Conservation (phyloP, 2,329 filamentous ascomycete species). For the Alternaria arbusti region DNA sequence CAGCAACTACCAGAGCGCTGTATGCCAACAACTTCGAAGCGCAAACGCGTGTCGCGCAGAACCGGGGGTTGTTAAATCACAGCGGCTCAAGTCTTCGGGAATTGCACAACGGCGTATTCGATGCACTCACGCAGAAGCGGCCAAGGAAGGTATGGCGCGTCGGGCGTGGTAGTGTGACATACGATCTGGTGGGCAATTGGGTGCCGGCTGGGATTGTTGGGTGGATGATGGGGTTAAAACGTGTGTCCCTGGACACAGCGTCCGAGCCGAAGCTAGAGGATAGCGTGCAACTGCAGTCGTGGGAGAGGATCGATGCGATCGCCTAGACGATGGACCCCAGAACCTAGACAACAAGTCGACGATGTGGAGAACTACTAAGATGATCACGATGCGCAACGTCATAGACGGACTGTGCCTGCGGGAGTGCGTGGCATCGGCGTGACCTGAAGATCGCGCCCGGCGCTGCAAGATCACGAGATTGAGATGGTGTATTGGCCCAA, state of each 20-base stretch:
- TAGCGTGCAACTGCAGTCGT: conserved; percentile 50
- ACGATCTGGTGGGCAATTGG: conserved; percentile 84
- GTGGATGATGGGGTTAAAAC: conserved; percentile 88
- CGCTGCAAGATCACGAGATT: not conserved
- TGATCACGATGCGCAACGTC: conserved; percentile 5
- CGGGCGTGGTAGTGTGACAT: conserved; percentile 82
- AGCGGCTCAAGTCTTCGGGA: conserved; percentile 76
- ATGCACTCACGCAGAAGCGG: conserved; percentile 74
- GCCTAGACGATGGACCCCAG: conserved; percentile 5
- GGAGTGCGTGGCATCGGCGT: conserved; percentile 3
- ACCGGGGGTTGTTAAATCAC: conserved; percentile 61
- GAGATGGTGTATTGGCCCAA: not conserved
- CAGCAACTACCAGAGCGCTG: conserved; percentile 40
- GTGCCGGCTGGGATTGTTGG: conserved; percentile 78
- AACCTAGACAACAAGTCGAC: not conserved
- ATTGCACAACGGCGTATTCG: conserved; percentile 87
- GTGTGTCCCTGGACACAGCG: conserved; percentile 52
- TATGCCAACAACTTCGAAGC: conserved; percentile 49
- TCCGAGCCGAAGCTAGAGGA: conserved; percentile 49
- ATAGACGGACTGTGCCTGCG: conserved; percentile 10
- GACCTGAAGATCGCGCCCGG: not conserved
- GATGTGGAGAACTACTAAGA: not conserved
- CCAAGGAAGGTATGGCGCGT: conserved; percentile 73
- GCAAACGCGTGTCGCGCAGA: conserved; percentile 46
- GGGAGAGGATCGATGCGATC: conserved; percentile 53